Evolutionary conservation across 495 filamentous ascomycete genomes (phyloP), one percentile per base, ranked within the genome.

Genomic region (Penicillium lividum): DNA sequence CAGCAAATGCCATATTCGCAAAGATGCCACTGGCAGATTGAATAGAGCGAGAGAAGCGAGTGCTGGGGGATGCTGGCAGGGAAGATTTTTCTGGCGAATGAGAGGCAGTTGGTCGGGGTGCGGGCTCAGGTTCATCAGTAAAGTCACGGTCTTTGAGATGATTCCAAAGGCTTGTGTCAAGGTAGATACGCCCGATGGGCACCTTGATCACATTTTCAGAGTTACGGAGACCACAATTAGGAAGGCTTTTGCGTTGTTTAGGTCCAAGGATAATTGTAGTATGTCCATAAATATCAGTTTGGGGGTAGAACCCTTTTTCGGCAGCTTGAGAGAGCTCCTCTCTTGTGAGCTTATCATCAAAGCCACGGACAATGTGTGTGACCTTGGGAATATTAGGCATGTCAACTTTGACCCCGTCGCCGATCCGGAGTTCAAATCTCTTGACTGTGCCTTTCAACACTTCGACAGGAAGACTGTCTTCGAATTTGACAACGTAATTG

Each of bases 1-100:
- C 83, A 0, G 90, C 89, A 71, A 96, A 93, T 0, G 85, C 87
- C 89, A 93, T 93, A 29, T 86, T 83, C 25, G 81, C 71, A 65
- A 96, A 93, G 1, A 93, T 59, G 0, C 75, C 78, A 36, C 60
- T 61, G 0, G 63, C 55, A 43, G 63, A 64, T 27, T 72, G 63
- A 29, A 73, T 58, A 36, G 66, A 72, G 53, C 78, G 79, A 9
- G 75, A 76, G 3, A 73, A 53, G 7, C 75, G 70, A 52, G 71
- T 68, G 18, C 70, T 73, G 7, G 80, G 79, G 7, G 78, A 77
- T 7, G 68, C 65, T 15, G 78, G 77, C 6, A 75, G 70, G 30
- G 76, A 74, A 16, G 70, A 67, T 43, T 69, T 70, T 51, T 77
- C 73, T 15, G 73, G 74, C 15, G 76, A 76, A 5, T 49, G 46